A percentile compares a stretch with the other conserved stretches of the same genome.
Conservation (phyloP, 306 rosid genomes). For the Cucurbita argyrosperma region DNA sequence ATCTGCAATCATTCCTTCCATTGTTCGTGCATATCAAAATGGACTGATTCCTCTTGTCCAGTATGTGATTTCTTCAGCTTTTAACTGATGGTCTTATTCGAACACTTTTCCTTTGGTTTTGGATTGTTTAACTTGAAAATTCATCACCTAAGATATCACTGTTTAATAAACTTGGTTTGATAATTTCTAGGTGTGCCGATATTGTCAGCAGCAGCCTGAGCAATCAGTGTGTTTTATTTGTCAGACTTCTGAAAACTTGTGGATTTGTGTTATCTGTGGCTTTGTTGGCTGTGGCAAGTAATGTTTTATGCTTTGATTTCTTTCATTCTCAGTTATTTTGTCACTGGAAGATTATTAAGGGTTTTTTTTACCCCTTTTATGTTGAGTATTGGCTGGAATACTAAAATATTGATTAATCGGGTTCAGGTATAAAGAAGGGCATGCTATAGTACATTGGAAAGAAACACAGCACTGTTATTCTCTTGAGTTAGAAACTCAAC, state of each 20-base stretch:
- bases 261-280: slow-evolving; percentile 97
- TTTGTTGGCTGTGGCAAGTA: slow-evolving; percentile 97
- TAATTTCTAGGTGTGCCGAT: slow-evolving; percentile 66
- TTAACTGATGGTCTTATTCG: not conserved
- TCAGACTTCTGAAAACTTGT: slow-evolving; percentile 86
- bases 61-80: slow-evolving; percentile 31
- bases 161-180: not conserved
- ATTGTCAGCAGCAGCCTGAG: slow-evolving; percentile 95
- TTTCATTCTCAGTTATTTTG: not conserved
- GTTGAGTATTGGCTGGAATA: not conserved
- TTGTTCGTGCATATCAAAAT: slow-evolving; percentile 85
- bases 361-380: not conserved
- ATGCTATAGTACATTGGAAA: slow-evolving; percentile 89
- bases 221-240: slow-evolving; percentile 75
- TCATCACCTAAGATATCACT: not conserved
- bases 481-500: slow-evolving; percentile 81
- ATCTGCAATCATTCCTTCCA: slow-evolving; percentile 98
- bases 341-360: not conserved
- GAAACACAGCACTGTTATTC: slow-evolving; percentile 93
- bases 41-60: slow-evolving; percentile 96
- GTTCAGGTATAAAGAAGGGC: slow-evolving; percentile 75
- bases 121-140: not conserved
- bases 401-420: slow-evolving; percentile 4
- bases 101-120: not conserved
- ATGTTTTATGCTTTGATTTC: not conserved